Conservation (phyloP, 352 stramenopile species). For the Phytophthora ohioensis region DNA sequence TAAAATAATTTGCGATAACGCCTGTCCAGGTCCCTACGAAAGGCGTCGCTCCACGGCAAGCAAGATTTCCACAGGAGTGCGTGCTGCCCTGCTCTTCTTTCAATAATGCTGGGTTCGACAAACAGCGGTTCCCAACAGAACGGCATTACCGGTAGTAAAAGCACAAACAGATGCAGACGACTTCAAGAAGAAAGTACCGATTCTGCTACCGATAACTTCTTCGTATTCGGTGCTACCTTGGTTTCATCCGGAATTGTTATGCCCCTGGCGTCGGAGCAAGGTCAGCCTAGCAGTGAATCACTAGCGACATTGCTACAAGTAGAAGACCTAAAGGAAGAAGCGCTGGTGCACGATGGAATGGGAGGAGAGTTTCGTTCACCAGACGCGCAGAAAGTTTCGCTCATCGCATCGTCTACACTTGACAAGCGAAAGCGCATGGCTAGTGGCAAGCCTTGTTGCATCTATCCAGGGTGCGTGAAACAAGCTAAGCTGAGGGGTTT, state of each 20-base stretch:
- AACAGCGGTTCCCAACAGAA: too few species aligned
- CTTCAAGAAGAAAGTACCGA: neutral
- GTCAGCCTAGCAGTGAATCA: neutral
- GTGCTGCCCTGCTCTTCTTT: too few species aligned
- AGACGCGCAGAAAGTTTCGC: neutral
- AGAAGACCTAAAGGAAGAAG: neutral
- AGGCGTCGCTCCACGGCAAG: too few species aligned
- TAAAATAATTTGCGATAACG: too few species aligned
- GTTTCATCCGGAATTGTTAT: neutral
- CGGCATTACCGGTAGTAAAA: too few species aligned
- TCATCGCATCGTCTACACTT: neutral
- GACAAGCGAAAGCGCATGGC: neutral
- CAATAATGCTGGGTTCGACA: too few species aligned
- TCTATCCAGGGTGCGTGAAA: neutral
- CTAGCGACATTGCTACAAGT: too few species aligned
- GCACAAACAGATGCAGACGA: too few species aligned
- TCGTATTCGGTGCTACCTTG: neutral
- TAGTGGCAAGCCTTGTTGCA: slow-evolving; percentile 3
- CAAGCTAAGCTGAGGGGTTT: neutral
- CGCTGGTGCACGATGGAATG: neutral
- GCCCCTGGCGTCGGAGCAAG: neutral
- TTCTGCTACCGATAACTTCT: neutral
- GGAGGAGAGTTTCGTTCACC: neutral
- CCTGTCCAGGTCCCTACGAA: too few species aligned
- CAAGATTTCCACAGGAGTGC: too few species aligned